These are phyloP conservation scores for Puccinellia tenuiflora DNA, from an alignment of 176 grass and related monocot genomes.

Conservation along the genomic window DNA sequence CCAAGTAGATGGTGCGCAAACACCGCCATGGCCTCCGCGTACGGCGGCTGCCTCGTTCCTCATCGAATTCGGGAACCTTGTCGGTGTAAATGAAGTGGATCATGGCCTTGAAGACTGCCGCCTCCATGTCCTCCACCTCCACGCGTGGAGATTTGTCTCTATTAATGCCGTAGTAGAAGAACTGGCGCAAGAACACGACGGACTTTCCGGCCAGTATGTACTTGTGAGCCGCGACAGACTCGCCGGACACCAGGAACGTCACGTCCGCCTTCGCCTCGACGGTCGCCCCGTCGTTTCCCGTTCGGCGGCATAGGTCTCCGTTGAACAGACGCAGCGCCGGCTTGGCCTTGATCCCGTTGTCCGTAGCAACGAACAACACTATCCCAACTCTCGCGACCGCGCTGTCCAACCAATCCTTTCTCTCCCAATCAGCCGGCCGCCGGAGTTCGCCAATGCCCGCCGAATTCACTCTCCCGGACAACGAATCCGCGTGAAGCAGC, in stretches of 20 bases:
- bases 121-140: not conserved
- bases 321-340: not conserved
- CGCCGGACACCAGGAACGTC: not conserved
- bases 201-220: slow-evolving; percentile 6
- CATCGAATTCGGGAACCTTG: slow-evolving; percentile 5
- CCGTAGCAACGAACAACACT: not conserved
- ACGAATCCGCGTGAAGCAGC: not conserved
- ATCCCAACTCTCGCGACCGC: not conserved
- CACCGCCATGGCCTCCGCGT: not conserved
- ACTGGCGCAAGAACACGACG: not conserved
- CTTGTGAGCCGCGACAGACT: slow-evolving; percentile 2
- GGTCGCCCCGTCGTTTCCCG: not conserved
- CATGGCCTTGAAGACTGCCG: not conserved
- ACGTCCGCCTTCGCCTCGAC: not conserved
- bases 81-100: slow-evolving; percentile 45
- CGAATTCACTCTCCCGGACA: too few relatives aligned
- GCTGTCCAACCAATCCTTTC: not conserved
- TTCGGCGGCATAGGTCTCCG: not conserved
- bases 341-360: not conserved
- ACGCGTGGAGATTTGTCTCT: not conserved
- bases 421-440: not conserved
- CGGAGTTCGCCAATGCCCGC: too few relatives aligned
- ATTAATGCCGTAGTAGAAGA: not conserved
- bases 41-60: not conserved
- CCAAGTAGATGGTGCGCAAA: slow-evolving; percentile 38